Base-by-base conservation (phyloP, 2,329 filamentous ascomycete genomes). In the Leptographium flavum region DNA sequence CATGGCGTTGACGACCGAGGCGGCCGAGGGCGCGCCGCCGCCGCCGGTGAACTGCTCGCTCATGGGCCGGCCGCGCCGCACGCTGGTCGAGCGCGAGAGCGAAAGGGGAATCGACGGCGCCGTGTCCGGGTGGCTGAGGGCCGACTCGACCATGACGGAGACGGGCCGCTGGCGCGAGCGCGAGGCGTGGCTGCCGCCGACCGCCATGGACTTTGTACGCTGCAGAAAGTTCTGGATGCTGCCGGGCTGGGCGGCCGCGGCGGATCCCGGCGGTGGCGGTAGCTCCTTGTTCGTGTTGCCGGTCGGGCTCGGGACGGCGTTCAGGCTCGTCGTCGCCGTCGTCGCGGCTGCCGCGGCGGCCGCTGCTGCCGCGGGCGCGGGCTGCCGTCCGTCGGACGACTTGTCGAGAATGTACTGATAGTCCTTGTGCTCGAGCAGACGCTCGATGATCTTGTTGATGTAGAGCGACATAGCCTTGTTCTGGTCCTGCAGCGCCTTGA, bases 361-460 rank as follows among this genome's bases (percentile, higher is more conserved):
- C 4, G 31, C 45, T 62, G 21, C 35, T 59, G 45, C 61, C 55
- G 38, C 19, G 25, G 68, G 17, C 73, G 57, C 81, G 72, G 27
- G 43, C 38, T 47, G 64, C 55, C 79, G 77, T 52, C 69, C 66
- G 46, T 81, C 76, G 43, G 76, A 76, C 9, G 82, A 84, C 61
- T 86, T 83, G 59, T 94, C 87, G 35, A 95, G 71, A 49, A 96
- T 94, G 50, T 86, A 80, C 65, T 98, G 90, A 54, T 94, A 96
- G 54, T 94, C 88, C 57, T 94, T 84, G 63, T 95, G 85, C 59
- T 94, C 84, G 50, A 98, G 74, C 38, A 98, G 76, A 46, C 92
- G 83, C 61, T 92, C 92, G 60, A 98, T 94, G 61, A 98, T 96
- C 67, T 92, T 94, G 74, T 96, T 94, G 69, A 98, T 95, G 68